Base-by-base conservation (phyloP, 345 rosid genomes). In the Chamaenerion angustifolium region DNA sequence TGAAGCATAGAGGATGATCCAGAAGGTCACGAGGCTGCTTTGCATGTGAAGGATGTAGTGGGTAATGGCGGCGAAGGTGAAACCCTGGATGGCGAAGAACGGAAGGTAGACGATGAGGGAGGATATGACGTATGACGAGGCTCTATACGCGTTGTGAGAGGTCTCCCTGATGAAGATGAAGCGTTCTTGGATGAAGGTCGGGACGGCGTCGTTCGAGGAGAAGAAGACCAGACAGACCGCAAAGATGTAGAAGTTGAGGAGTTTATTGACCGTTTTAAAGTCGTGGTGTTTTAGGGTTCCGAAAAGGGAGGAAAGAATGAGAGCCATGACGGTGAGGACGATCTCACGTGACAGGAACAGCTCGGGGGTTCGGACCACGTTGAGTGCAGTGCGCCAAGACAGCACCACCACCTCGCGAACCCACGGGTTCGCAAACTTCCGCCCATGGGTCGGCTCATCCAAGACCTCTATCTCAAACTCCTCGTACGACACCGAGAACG, bases 141-240 rank as follows among this genome's bases (percentile, higher is more conserved):
- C 82, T 1, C 85, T 73, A 53, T 81, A 81, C 0, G 89, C 73
- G 1, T 81, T 92, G 71, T 92, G 75, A 42, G 95, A 90, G 0
- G 97, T 89, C 72, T 89, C 97, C 51, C 97, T 66, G 88, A 89
- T 80, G 85, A 86, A 90, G 48, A 90, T 86, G 76, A 83, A 83
- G 14, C 95, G 73, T 51, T 92, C 98, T 61, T 83, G 95, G 35
- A 92, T 78, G 62, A 92, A 92, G 2, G 74, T 84, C 0, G 98
- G 98, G 51, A 84, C 76, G 14, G 96, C 94, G 66, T 87, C 96
- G 10, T 82, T 82, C 4, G 85, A 82, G 46, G 89, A 78, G 68
- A 78, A 82, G 74, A 78, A 82, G 37, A 78, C 61, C 4, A 78
- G 57, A 49, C 85, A 82, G 19, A 78, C 71, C 2, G 95, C 96